Evolutionary conservation across 2,329 filamentous ascomycete species (phyloP).

Genomic region (Bisporella sp.): DNA sequence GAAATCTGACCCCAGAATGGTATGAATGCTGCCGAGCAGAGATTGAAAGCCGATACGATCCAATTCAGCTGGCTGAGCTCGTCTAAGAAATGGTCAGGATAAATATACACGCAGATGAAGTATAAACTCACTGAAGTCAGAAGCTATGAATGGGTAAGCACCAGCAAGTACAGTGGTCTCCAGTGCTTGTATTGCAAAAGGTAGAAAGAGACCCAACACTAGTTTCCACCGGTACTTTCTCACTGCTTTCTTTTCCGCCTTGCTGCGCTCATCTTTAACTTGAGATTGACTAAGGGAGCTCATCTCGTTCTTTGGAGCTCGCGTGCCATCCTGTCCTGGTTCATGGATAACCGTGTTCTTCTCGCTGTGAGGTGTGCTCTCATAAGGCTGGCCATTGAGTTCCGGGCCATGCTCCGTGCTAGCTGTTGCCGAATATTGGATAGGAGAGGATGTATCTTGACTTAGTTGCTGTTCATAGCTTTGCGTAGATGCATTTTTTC

Average conservation of each 20-base stretch:
- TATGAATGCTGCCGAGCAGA: slow-evolving; percentile 61
- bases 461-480: too few species aligned
- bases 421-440: too few species aligned
- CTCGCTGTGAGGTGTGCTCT: too few species aligned
- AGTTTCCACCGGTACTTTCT: slow-evolving; percentile 51
- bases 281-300: too few species aligned
- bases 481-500: background rate
- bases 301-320: too few species aligned
- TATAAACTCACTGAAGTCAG: slow-evolving; percentile 48
- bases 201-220: slow-evolving; percentile 49
- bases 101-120: background rate
- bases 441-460: too few species aligned
- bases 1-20: slow-evolving; percentile 58
- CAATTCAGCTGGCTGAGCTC: slow-evolving; percentile 55
- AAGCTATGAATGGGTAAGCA: slow-evolving; percentile 54
- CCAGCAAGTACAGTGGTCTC: slow-evolving; percentile 59
- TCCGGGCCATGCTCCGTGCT: too few species aligned
- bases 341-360: too few species aligned
- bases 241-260: slow-evolving; percentile 25
- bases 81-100: slow-evolving; percentile 27
- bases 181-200: slow-evolving; percentile 54
- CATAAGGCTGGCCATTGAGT: too few species aligned
- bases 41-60: slow-evolving; percentile 63
- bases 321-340: too few species aligned
- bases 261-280: too few species aligned